Base-by-base conservation (phyloP, 306 rosid genomes). In the Casuarina glauca region DNA sequence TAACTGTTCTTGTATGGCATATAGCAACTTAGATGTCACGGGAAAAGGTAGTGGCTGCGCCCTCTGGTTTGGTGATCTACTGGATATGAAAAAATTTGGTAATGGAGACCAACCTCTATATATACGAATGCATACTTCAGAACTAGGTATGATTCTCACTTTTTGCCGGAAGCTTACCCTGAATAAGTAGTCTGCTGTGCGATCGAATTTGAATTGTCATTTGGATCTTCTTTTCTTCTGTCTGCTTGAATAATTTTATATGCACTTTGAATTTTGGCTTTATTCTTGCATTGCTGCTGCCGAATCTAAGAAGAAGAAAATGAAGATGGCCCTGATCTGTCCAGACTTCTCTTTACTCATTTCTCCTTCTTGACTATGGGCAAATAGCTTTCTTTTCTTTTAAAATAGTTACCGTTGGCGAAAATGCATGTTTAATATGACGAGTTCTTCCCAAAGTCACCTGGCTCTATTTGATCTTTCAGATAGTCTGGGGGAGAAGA, bases 41-140 rank as follows among this genome's bases (percentile, higher is more conserved):
- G 89, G 78, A 26, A 52, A 49, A n/a, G 90, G 96, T 17, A 87
- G 75, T 51, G 93, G 91, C 3, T 91, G 91, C 51, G 83, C 75
- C 39, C 53, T 87, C 38, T 88, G 93, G 96, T 76, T 87, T 4
- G 93, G 61, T 69, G 90, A 87, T 79, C 70, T 90, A 0, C 36
- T 82, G 1, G 91, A 90, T 70, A 7, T 84, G 35, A 91, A 82
- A 71, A 19, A 51, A 50, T 5, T 82, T 53, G 55, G 83, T 0
- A 64, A 44, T 6, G 77, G 74, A 4, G 89, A 85, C 6, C 91
- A 87, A 70, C 81, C 82, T 78, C 9, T 90, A n/a, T 88, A 82
- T 62, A 73, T 90, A 36, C 76, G 84, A 76, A 35, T 74, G 50
- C 68, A 74, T 0, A 82, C 72, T 10, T 74, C 88, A 1, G 80